Percentiles rank a stretch among this genome's conserved stretches.
Evolutionary conservation across 495 filamentous ascomycete genomes (phyloP).

Genomic region (Xylaria bambusicola): DNA sequence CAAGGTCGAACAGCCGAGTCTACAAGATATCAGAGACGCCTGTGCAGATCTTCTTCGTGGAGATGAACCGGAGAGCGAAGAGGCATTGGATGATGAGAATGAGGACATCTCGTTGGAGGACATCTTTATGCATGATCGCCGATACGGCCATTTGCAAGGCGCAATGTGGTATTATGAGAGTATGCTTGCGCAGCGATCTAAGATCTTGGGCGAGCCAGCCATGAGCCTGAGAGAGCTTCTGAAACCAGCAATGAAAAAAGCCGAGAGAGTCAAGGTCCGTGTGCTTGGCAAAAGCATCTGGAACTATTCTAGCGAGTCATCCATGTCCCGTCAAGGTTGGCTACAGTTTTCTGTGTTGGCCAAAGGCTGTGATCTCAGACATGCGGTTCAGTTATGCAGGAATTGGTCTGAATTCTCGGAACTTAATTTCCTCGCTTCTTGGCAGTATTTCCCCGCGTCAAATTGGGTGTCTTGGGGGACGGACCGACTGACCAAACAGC

Average conservation of each 20-base stretch:
- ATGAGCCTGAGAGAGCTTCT: background rate
- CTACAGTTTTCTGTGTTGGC: constrained; percentile 57
- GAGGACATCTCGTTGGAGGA: constrained; percentile 26
- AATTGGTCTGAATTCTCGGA: constrained; percentile 59
- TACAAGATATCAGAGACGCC: constrained; percentile 53
- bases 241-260: constrained; percentile 20
- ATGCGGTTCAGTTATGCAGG: constrained; percentile 53
- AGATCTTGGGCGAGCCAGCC: constrained; percentile 10
- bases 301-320: constrained; percentile 56
- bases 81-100: constrained; percentile 23
- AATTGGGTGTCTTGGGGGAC: constrained; percentile 48
- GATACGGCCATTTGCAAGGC: constrained; percentile 27
- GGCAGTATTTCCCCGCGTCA: constrained; percentile 53
- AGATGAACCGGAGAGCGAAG: constrained; percentile 38
- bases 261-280: constrained; percentile 44
- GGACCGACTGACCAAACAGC: constrained; percentile 39
- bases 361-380: constrained; percentile 47
- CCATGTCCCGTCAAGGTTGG: constrained; percentile 55
- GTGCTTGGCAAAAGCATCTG: constrained; percentile 56
- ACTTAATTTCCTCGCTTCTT: constrained; percentile 47
- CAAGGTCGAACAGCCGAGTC: constrained; percentile 46
- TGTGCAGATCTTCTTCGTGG: constrained; percentile 52
- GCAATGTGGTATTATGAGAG: constrained; percentile 18
- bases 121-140: constrained; percentile 25
- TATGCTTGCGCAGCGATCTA: constrained; percentile 19